phyloP scores from a whole-genome alignment of 2,329 filamentous ascomycete species.

The Xylaria sp. region DNA sequence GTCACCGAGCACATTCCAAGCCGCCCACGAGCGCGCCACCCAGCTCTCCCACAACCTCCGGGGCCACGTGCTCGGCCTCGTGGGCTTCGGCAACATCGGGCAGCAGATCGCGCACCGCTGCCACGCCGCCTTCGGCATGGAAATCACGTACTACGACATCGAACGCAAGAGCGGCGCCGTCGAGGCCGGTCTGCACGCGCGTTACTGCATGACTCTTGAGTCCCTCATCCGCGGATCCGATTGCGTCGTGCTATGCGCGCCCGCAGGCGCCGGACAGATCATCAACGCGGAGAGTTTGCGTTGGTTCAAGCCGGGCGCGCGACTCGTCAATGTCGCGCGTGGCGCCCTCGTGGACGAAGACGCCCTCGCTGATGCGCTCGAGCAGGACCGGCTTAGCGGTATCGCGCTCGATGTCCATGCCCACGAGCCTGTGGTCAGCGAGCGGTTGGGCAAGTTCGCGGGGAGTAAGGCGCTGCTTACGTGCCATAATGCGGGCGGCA shows the following conservation, averaged over 20 bases:
- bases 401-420: conserved; percentile 70
- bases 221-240: conserved; percentile 59
- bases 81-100: conserved; percentile 73
- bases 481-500: conserved; percentile 72
- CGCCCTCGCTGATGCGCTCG: conserved; percentile 64
- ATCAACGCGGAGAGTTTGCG: conserved; percentile 55
- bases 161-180: conserved; percentile 52
- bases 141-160: conserved; percentile 67
- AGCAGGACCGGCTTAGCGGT: conserved; percentile 54
- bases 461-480: conserved; percentile 60
- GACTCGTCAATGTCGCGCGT: conserved; percentile 70
- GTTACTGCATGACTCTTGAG: conserved; percentile 57
- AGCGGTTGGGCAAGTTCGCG: conserved; percentile 50
- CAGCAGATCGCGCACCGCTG: conserved; percentile 66
- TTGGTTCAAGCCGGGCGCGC: conserved; percentile 58
- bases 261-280: conserved; percentile 53
- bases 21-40: conserved; percentile 65
- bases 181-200: conserved; percentile 51
- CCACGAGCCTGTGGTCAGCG: conserved; percentile 61
- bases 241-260: conserved; percentile 67
- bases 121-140: conserved; percentile 66
- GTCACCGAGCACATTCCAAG: conserved; percentile 50
- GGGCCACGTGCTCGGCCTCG: conserved; percentile 65
- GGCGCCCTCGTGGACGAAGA: conserved; percentile 70
- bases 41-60: conserved; percentile 68